Evolutionary conservation across 2,329 filamentous ascomycete species (phyloP).

Genomic region (Trichoderma endophyticum): DNA sequence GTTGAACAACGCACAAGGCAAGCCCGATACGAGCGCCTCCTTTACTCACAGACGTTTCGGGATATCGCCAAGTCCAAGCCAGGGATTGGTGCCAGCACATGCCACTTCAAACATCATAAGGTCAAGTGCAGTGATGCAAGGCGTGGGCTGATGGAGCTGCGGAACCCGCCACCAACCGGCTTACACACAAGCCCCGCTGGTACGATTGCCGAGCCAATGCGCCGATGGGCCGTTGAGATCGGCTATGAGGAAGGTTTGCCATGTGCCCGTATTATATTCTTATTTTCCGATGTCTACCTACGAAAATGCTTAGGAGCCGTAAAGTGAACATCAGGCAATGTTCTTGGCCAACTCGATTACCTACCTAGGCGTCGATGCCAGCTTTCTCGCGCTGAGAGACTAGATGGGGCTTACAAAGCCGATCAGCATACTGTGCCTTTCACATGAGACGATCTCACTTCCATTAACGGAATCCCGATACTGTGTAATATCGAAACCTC

Average conservation of each 20-base stretch:
- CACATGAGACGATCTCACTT: not conserved
- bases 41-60: not conserved
- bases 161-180: constrained; percentile 4
- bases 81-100: constrained; percentile 11
- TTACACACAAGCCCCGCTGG: not conserved
- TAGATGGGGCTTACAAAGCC: not conserved
- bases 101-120: constrained; percentile 3
- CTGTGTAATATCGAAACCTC: not conserved
- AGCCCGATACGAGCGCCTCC: not conserved
- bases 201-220: not conserved
- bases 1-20: not conserved
- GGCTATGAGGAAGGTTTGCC: not conserved
- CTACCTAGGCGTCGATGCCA: not conserved
- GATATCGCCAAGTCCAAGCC: not conserved
- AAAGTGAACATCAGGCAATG: not conserved
- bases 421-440: not conserved
- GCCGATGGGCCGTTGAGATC: not conserved
- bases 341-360: not conserved
- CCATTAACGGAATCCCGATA: not conserved
- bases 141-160: constrained; percentile 11
- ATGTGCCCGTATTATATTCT: not conserved
- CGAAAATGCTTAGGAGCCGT: not conserved
- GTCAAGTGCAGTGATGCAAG: not conserved
- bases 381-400: not conserved
- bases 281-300: not conserved